phyloP scores from a whole-genome alignment of 345 rosid genomes.

The Zanthoxylum bungeanum region DNA sequence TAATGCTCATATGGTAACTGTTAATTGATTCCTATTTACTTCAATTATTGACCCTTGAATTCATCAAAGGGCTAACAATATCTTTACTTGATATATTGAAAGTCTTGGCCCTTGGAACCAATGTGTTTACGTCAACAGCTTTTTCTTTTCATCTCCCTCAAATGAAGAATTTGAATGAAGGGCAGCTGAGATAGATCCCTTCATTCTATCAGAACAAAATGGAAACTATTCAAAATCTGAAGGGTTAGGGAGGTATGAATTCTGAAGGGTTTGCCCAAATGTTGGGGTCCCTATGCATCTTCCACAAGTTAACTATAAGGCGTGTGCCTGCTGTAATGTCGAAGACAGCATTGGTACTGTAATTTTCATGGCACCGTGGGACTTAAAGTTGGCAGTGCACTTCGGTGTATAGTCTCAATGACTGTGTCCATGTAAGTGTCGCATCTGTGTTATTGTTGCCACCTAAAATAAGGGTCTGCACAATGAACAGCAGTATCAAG shows the following conservation, averaged over 20 bases:
- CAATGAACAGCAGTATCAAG: no score
- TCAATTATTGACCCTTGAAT: no score
- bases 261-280: conserved; percentile 19
- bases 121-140: no score
- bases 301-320: conserved; percentile 24
- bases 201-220: conserved; percentile 32
- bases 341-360: conserved; percentile 23
- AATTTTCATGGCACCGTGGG: conserved; percentile 31
- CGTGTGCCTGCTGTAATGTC: conserved; percentile 35
- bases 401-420: conserved; percentile 36
- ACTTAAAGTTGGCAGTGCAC: conserved; percentile 28
- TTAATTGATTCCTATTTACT: no score
- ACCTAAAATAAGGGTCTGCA: no score
- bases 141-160: no score
- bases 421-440: no score
- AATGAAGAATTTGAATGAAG: no score
- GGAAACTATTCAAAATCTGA: conserved; percentile 27
- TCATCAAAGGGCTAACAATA: no score
- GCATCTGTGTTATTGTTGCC: conserved; percentile 43
- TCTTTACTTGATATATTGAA: no score
- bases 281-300: conserved; percentile 23
- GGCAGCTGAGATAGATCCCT: conserved; percentile 20
- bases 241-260: conserved; percentile 24
- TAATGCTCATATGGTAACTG: no score
- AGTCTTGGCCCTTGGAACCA: no score